Evolutionary conservation across 805 yeast species (phyloP).

Genomic region (Sugiyamaella boreocaroliniensis): DNA sequence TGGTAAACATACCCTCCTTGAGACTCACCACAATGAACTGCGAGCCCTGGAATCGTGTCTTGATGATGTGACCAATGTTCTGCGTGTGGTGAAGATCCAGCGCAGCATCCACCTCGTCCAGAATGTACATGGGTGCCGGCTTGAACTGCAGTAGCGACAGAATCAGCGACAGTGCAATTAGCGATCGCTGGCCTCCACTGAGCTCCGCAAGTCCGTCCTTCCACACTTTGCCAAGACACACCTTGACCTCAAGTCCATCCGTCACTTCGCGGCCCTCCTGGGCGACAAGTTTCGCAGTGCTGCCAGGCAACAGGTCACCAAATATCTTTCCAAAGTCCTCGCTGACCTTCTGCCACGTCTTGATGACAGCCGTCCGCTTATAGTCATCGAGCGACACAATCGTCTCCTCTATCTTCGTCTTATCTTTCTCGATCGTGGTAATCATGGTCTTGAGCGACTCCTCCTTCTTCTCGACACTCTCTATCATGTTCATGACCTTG

Average conservation of each 20-base stretch:
- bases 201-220: slow-evolving; percentile 90
- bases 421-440: slow-evolving; percentile 80
- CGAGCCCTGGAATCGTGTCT: slow-evolving; percentile 89
- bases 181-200: slow-evolving; percentile 95
- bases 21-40: slow-evolving; percentile 95
- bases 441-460: slow-evolving; percentile 69
- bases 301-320: slow-evolving; percentile 79
- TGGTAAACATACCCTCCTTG: slow-evolving; percentile 97
- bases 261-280: slow-evolving; percentile 76
- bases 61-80: slow-evolving; percentile 92
- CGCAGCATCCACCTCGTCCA: slow-evolving; percentile 98
- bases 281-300: slow-evolving; percentile 83
- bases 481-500: slow-evolving; percentile 85
- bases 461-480: slow-evolving; percentile 85
- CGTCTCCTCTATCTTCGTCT: slow-evolving; percentile 82
- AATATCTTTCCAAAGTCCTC: slow-evolving; percentile 86
- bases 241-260: slow-evolving; percentile 84
- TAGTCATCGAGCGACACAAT: slow-evolving; percentile 76
- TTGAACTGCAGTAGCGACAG: slow-evolving; percentile 88
- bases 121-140: slow-evolving; percentile 97
- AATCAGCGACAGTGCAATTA: slow-evolving; percentile 86
- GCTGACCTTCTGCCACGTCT: slow-evolving; percentile 82
- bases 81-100: slow-evolving; percentile 95
- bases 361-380: slow-evolving; percentile 71
- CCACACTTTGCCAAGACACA: slow-evolving; percentile 88